Evolutionary conservation across 148 eudicot genomes (phyloP), one percentile per base, ranked within the genome.

Genomic region (Chenopodium formosanum): DNA sequence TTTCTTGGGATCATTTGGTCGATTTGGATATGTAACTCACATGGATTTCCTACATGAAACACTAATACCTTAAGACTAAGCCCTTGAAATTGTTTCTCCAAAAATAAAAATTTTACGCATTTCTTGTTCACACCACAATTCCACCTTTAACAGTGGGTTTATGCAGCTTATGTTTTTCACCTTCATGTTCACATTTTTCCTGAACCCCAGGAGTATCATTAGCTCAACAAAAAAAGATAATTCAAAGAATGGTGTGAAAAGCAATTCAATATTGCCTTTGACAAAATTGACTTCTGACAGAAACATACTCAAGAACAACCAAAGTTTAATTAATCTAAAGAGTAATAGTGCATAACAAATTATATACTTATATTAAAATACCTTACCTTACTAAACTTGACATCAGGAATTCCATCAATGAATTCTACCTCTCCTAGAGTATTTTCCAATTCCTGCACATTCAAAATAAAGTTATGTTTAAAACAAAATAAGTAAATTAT

Each of bases 321-420:
- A 27, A 40, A 63, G 47, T 27, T 2, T 58, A 23, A 56, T 9
- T 56, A 17, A 37, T 37, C 69, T 70, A n/a, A 50, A 29, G 72
- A 80, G 29, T 44, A 73, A 19, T 3, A 47, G 34, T 7, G 58
- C 22, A 50, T 12, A 17, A 64, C 34, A 74, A 31, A 74, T n/a
- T 19, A 73, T 5, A 37, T 37, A 37, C 5, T 37, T 37, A 37
- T 20, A 63, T 27, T 7, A 64, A 25, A 29, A 75, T 5, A 64
- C 71, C 85, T 85, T 84, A 96, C 99, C 94, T 91, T 87, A 85
- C 99, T 97, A 81, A 97, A 97, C 89, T 94, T 94, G 82, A 94
- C 89, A 86, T 97, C 94, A 70, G 98, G 99, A 48, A 97, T 90
- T 83, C 97, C 98, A 77, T 91, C 89, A 79, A 83, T 90, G 67